phyloP scores from a whole-genome alignment of 1,284 basidiomycete genomes.

The Taiwanofungus camphoratus region DNA sequence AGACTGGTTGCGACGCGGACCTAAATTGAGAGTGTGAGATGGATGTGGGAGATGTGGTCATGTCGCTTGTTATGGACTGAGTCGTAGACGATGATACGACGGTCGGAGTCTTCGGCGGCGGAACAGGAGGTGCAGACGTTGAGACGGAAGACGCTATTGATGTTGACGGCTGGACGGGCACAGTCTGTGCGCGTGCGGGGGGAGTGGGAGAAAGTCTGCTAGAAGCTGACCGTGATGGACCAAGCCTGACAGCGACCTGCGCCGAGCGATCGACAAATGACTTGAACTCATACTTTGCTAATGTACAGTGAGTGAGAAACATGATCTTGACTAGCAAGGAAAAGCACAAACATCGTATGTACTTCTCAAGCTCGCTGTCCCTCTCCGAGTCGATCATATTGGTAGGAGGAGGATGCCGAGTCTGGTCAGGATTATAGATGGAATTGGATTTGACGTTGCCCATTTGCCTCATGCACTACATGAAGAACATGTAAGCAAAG shows the following conservation, averaged over 20 bases:
- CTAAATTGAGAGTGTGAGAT: constrained; percentile 14
- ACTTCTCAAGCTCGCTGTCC: constrained; percentile 81
- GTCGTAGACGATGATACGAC: not conserved
- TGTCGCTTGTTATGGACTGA: constrained; percentile 1
- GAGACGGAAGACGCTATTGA: constrained; percentile 9
- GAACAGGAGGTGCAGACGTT: constrained; percentile 5
- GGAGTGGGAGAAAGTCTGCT: constrained; percentile 11
- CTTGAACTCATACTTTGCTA: constrained; percentile 74
- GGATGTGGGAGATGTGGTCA: not conserved
- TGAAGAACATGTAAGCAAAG: constrained; percentile 15
- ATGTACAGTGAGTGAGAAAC: constrained; percentile 3
- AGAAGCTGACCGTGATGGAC: constrained; percentile 37
- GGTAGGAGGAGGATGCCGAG: constrained; percentile 70
- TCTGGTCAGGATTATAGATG: constrained; percentile 72
- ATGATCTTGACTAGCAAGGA: not conserved
- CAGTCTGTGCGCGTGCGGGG: constrained; percentile 16
- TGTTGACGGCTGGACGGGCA: constrained; percentile 7
- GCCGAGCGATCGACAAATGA: constrained; percentile 43
- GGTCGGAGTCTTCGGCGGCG: constrained; percentile 7
- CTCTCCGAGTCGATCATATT: constrained; percentile 74
- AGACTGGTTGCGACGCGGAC: constrained; percentile 18
- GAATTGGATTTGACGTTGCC: constrained; percentile 76
- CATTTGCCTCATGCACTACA: constrained; percentile 64
- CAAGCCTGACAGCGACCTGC: constrained; percentile 28
- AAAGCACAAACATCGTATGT: constrained; percentile 60